Percentiles rank a stretch among this genome's conserved stretches.
phyloP scores from a whole-genome alignment of 73 alveolate species.

The Tetrahymena malaccensis region DNA sequence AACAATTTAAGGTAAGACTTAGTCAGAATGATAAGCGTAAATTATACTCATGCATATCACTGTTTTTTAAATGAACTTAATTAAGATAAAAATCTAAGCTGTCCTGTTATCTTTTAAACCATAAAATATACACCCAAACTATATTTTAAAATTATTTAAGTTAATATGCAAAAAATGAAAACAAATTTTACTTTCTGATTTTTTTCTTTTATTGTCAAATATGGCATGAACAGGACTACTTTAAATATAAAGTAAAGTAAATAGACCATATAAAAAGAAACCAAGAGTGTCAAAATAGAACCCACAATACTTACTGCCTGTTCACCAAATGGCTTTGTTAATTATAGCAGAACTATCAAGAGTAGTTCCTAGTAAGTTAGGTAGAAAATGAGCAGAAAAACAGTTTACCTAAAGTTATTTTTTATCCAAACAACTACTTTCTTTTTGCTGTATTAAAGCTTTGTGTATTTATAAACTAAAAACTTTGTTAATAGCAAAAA shows the following conservation, averaged over 20 bases:
- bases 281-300: background rate
- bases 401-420: background rate
- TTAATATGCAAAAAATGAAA: background rate
- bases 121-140: background rate
- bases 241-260: background rate
- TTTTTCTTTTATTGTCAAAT: background rate
- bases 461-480: background rate
- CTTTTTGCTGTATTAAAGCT: background rate
- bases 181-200: background rate
- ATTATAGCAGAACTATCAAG: background rate
- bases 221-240: background rate
- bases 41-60: background rate
- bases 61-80: background rate
- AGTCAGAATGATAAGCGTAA: background rate
- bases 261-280: background rate
- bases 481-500: background rate
- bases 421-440: background rate
- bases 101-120: background rate
- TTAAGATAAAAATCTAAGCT: background rate
- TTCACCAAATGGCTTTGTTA: background rate
- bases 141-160: background rate
- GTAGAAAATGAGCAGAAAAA: background rate
- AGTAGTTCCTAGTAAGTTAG: background rate
- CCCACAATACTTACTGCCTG: background rate
- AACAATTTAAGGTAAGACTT: background rate